A percentile compares a stretch with the other conserved stretches of the same genome.
Conservation (phyloP, 352 stramenopile genomes). For the Plasmopara halstedii region DNA sequence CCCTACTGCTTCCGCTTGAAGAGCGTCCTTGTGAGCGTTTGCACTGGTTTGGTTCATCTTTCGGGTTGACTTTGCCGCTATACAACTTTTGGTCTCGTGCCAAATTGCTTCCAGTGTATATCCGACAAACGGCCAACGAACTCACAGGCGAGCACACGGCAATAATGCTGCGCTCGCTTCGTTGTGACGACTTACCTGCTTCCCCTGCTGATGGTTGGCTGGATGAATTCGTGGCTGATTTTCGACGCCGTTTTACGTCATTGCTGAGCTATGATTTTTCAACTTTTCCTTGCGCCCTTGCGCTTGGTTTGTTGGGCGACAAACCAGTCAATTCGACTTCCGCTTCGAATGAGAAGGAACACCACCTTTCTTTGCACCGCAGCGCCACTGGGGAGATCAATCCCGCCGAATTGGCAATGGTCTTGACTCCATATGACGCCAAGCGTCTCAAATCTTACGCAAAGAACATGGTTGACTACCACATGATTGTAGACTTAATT, state of each 20-base stretch:
- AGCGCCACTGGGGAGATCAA: constrained; percentile 74
- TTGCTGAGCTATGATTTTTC: constrained; percentile 92
- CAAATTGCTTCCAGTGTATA: constrained; percentile 95
- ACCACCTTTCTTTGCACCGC: constrained; percentile 35
- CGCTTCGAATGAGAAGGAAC: constrained; percentile 9
- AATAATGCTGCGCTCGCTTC: constrained; percentile 85
- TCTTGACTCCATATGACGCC: constrained; percentile 96
- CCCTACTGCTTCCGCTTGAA: constrained; percentile 92
- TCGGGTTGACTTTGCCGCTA: constrained; percentile 94
- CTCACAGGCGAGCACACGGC: constrained; percentile 98
- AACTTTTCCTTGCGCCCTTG: constrained; percentile 85
- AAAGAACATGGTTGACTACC: constrained; percentile 99
- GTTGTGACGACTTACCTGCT: constrained; percentile 69
- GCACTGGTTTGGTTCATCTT: constrained; percentile 98
- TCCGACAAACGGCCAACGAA: constrained; percentile 98
- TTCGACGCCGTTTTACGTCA: constrained; percentile 89
- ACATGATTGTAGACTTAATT: constrained; percentile 98
- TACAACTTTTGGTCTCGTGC: constrained; percentile 96
- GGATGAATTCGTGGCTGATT: constrained; percentile 91
- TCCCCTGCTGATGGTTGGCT: constrained; percentile 88
- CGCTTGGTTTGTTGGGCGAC: constrained; percentile 87
- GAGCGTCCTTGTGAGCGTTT: constrained; percentile 92
- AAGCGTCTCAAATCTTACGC: constrained; percentile 97
- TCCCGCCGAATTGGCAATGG: constrained; percentile 84
- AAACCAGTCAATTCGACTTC: constrained; percentile 19